A percentile compares a stretch with the other conserved stretches of the same genome.
Conservation (phyloP, 1,139 yeast genomes). For the Candida freyschussii region DNA sequence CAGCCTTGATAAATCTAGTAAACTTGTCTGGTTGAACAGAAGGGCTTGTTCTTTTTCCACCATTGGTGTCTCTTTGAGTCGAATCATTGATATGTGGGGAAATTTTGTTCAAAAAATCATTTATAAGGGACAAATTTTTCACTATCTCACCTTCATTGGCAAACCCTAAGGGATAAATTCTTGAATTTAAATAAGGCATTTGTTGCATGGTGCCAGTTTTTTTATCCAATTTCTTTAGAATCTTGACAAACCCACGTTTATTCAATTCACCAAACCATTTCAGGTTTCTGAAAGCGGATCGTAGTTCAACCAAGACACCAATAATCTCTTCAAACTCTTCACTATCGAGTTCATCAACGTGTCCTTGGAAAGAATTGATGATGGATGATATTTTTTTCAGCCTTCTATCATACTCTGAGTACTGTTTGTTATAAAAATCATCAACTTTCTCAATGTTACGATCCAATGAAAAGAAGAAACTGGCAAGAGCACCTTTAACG, state of each 20-base stretch:
- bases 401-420: slow-evolving; percentile 67
- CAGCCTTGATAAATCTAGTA: slow-evolving; percentile 35
- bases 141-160: slow-evolving; percentile 61
- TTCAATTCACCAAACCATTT: slow-evolving; percentile 94
- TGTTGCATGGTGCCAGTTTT: slow-evolving; percentile 70
- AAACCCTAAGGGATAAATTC: slow-evolving; percentile 73
- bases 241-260: slow-evolving; percentile 85
- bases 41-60: slow-evolving; percentile 8
- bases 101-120: slow-evolving; percentile 46
- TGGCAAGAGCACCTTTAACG: slow-evolving; percentile 44
- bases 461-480: slow-evolving; percentile 76
- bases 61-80: slow-evolving; percentile 2
- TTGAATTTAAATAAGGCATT: slow-evolving; percentile 58
- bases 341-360: slow-evolving; percentile 32
- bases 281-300: slow-evolving; percentile 74
- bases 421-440: slow-evolving; percentile 69
- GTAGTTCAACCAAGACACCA: slow-evolving; percentile 68
- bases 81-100: slow-evolving; percentile 31
- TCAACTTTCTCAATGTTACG: slow-evolving; percentile 80
- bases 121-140: slow-evolving; percentile 50
- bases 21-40: slow-evolving; percentile 29
- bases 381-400: slow-evolving; percentile 43
- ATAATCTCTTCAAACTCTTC: slow-evolving; percentile 80
- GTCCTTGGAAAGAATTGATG: slow-evolving; percentile 27
- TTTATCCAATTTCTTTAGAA: slow-evolving; percentile 86